Evolutionary conservation across 257 asterid species (phyloP), one percentile per base, ranked within the genome.

Genomic region (Plantago major): DNA sequence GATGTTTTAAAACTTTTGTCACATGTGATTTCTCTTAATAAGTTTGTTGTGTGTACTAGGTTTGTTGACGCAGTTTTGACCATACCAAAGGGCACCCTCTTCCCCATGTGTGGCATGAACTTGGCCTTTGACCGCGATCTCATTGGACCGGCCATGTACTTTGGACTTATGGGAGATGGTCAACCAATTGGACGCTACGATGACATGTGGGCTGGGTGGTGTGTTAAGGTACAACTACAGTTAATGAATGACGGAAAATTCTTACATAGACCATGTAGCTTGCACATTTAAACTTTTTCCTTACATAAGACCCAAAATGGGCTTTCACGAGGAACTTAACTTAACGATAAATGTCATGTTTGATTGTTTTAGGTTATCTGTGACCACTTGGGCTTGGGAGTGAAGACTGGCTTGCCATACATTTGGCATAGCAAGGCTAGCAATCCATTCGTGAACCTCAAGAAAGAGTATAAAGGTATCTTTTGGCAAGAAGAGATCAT

Each of bases 151-250:
- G 86, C 88, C 0, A 84, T 84, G 91, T 84, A 84, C 74, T 84
- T 84, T 47, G 91, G 88, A 7, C 88, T 84, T 51, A 84, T 84
- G 91, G 91, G 88, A 11, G 91, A 84, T 69, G 91, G 91, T 30
- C 91, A 84, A 70, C 88, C 91, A 11, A 84, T 81, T 59, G 91
- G 91, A 17, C 81, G 91, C 47, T 84, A 81, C 33, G 91, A 84
- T 3, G 91, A 84, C 46, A 81, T 81, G 91, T 84, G 91, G 91
- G 91, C 91, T 66, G 91, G 91, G 52, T 84, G 91, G 91, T 84
- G 91, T 57, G 67, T 45, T 16, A 84, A 84, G 89, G 88, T 82
- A 74, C 44, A 44, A n/a, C 13, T 4, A 33, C 40, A 4, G 0
- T 33, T 33, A 30, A 2, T 2, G 3, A 5, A 3, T 30, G 37